Conservation (phyloP, 768 basidiomycete genomes). For the Coprinopsis cinerea region DNA sequence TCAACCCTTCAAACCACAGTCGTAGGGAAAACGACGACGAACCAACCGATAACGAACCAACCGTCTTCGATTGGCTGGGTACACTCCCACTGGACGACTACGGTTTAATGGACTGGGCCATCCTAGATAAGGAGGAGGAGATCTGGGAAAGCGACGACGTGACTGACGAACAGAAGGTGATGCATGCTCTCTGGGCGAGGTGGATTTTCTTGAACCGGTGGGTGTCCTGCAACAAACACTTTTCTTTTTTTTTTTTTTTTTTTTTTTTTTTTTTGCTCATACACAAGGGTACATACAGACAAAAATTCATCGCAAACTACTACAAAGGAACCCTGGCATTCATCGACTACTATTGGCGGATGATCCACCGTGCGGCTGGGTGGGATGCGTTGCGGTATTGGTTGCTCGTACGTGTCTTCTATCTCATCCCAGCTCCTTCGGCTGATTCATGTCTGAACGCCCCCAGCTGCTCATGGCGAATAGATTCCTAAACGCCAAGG, state of each 20-base stretch:
- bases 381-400: constrained; percentile 57
- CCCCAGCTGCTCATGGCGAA: constrained; percentile 49
- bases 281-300: constrained; percentile 26
- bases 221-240: constrained; percentile 8
- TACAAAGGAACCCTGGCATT: constrained; percentile 48
- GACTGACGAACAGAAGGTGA: constrained; percentile 70
- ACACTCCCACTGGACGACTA: constrained; percentile 54
- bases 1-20: too few relatives aligned
- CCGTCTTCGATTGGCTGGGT: constrained; percentile 58
- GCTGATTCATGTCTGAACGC: background rate
- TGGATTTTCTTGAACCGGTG: constrained; percentile 67
- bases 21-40: too few relatives aligned
- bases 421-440: background rate
- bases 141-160: constrained; percentile 68
- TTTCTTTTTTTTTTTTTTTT: background rate
- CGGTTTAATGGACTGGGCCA: constrained; percentile 63
- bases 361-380: constrained; percentile 68
- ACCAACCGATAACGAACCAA: too few relatives aligned
- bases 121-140: constrained; percentile 71
- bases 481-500: constrained; percentile 43
- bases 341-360: constrained; percentile 53
- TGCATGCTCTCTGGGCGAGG: constrained; percentile 70
- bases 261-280: background rate
- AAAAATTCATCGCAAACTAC: constrained; percentile 51
- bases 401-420: constrained; percentile 44